Evolutionary conservation across 176 grass and related monocot genomes (phyloP), one percentile per base, ranked within the genome.

Genomic region (Coix lacrymajobi): DNA sequence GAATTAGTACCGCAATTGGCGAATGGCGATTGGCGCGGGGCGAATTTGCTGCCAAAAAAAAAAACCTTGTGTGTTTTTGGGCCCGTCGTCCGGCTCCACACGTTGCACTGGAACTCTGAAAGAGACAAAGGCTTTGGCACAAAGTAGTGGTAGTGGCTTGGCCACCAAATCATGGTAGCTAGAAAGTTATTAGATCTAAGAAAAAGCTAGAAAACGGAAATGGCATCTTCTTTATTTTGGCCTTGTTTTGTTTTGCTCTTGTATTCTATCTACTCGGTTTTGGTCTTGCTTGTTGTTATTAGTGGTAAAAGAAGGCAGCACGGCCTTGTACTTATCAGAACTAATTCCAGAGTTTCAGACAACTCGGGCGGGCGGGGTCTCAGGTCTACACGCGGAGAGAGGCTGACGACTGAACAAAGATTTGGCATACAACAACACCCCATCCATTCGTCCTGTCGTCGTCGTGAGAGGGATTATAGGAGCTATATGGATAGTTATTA

Each of bases 351-450:
- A n/a, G n/a, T n/a, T 71, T 45, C 68, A 45, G 39, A 44, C 22
- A 33, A 13, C 45, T 52, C 71, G 29, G 2, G n/a, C 5, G 4
- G 26, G 58, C 26, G 24, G 17, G 37, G 66, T 36, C 7, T 19
- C 4, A 32, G 46, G 64, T 78, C 83, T 78, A 19, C 74, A 85
- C 73, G 83, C 83, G 83, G 26, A 28, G 72, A 76, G 82, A 43
- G 37, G 15, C 82, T 25, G 71, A 76, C 72, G 45, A 43, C 63
- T 24, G 38, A 25, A 19, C 22, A 57, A 57, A 3, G 52, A 56
- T n/a, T 6, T 56, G n/a, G 8, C 8, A 4, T 22, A 3, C 24
- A n/a, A 26, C n/a, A 2, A 48, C 19, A 8, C 7, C 43, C 43
- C 52, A 57, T 4, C 57, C n/a, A 12, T 60, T 19, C 52, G 8